Evolutionary conservation across 177 flowering plant genomes (phyloP), one percentile per base, ranked within the genome.

Genomic region (Vitis hybrid): DNA sequence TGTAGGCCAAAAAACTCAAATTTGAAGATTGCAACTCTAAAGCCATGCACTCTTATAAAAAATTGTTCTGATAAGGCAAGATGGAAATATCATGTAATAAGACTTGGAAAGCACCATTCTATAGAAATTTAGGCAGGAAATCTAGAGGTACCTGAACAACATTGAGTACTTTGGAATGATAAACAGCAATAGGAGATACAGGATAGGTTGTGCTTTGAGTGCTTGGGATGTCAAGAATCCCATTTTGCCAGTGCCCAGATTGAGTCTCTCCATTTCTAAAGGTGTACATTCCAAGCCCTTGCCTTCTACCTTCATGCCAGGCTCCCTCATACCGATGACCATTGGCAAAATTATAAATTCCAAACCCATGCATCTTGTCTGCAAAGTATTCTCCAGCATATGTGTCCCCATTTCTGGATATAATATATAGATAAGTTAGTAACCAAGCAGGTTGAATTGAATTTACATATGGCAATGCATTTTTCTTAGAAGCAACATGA

Each of bases 281-380:
- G 4, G 95, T 88, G 79, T 92, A 94, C 92, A 89, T 90, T 39
- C 98, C 98, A 74, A 90, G 91, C 7, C 98, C 98, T 70, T 92
- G 98, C 78, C 92, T 86, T 80, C 83, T 89, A 16, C 97, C 97
- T 74, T 94, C 98, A 67, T 94, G 98, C 98, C 97, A 94, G 15
- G 97, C 90, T 58, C 98, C 98, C 78, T 94, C 98, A 71, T 94
- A 94, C 5, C 89, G 76, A 74, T 92, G 98, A 45, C 94, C 95
- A 76, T 92, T 94, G 26, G 88, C 97, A 80, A 92, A 94, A 8
- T 76, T 78, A 70, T 94, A 94, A 6, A 90, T 88, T 16, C 98
- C 98, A 80, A 94, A 94, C 0, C 98, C 98, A 80, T 94, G 98
- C 95, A 92, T 92, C 82, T 91, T 94, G 76, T 92, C 97, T 1